Conservation (phyloP, 495 filamentous ascomycete species). For the Sordaria brevicollis region DNA sequence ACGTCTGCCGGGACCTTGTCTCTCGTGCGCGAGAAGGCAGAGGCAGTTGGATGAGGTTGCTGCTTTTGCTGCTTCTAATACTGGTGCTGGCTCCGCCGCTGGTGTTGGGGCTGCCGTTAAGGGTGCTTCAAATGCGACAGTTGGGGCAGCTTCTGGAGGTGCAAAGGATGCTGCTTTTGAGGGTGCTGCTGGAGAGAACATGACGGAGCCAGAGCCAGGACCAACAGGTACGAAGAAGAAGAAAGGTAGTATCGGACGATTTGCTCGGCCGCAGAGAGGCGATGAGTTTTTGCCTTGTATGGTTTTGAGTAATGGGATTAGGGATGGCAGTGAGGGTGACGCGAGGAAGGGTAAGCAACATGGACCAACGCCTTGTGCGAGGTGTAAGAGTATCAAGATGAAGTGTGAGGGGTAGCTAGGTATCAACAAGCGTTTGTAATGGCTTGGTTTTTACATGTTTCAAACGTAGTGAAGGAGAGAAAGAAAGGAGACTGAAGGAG, state of each 20-base stretch:
- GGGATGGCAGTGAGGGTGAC: neutral
- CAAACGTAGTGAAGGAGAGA: too few relatives aligned
- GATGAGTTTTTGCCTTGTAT: neutral
- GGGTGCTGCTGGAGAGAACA: too few relatives aligned
- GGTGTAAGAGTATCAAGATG: neutral
- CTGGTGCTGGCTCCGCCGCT: too few relatives aligned
- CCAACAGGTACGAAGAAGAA: neutral
- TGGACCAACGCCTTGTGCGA: neutral
- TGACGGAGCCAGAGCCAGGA: too few relatives aligned
- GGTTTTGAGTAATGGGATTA: neutral
- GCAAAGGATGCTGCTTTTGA: too few relatives aligned
- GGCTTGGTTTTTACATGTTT: too few relatives aligned
- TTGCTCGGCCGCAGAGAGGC: neutral
- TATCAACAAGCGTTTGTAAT: neutral
- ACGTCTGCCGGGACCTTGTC: neutral
- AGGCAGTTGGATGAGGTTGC: neutral
- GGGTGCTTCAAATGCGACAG: too few relatives aligned
- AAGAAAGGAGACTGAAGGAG: too few relatives aligned
- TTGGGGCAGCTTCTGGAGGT: too few relatives aligned
- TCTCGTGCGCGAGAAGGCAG: neutral
- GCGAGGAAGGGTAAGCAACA: neutral
- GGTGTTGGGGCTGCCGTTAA: too few relatives aligned
- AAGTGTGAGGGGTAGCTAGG: neutral
- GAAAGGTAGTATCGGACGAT: neutral
- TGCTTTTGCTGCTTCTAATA: neutral